Evolutionary conservation across 2,329 filamentous ascomycete species (phyloP).

Genomic region (Plenodomus lindquistii): DNA sequence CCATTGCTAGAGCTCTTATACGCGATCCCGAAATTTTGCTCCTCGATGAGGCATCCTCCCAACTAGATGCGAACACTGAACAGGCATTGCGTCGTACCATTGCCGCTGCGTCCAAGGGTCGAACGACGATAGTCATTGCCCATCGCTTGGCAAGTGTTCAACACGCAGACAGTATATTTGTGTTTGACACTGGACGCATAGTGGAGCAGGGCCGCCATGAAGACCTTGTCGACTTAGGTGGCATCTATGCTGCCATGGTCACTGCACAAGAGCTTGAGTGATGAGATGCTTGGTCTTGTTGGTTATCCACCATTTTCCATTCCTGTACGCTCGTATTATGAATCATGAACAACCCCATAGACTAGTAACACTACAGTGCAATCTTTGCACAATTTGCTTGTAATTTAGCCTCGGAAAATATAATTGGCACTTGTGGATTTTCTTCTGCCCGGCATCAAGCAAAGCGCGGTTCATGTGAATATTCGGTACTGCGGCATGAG

Average conservation of each 20-base stretch:
- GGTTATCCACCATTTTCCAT: not conserved
- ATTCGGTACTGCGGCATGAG: not conserved
- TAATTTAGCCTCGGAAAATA: too few relatives aligned
- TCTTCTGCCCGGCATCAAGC: not conserved
- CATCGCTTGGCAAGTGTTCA: conserved; percentile 77
- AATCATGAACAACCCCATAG: not conserved
- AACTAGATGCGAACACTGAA: conserved; percentile 49
- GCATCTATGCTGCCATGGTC: conserved; percentile 44
- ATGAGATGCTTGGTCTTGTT: not conserved
- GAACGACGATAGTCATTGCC: conserved; percentile 74
- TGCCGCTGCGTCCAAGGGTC: conserved; percentile 45
- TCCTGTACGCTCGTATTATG: not conserved
- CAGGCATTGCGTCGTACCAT: conserved; percentile 45
- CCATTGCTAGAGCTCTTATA: conserved; percentile 52
- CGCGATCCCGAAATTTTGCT: conserved; percentile 52
- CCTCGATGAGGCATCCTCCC: conserved; percentile 53
- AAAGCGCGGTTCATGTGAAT: not conserved
- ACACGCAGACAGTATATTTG: conserved; percentile 79
- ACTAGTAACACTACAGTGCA: too few relatives aligned
- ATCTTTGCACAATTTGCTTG: too few relatives aligned
- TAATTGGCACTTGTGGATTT: not conserved
- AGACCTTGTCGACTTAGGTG: conserved; percentile 54
- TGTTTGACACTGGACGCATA: conserved; percentile 69
- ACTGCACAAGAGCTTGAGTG: conserved; percentile 41
- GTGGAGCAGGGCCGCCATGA: conserved; percentile 65